phyloP scores from a whole-genome alignment of 768 basidiomycete genomes.

The Tulasnella sp. region DNA sequence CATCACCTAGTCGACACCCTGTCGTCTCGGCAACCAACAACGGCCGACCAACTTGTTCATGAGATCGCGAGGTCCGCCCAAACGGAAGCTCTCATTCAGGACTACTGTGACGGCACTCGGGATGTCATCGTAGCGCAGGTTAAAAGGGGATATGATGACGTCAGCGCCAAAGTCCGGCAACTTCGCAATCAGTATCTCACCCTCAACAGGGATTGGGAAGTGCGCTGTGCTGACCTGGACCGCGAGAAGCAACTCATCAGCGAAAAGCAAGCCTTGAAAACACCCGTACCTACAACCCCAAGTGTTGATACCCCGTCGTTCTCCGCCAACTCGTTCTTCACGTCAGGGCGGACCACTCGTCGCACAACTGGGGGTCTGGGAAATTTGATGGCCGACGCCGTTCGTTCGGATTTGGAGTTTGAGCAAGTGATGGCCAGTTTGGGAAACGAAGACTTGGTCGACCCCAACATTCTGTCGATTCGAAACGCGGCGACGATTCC shows the following conservation, averaged over 20 bases:
- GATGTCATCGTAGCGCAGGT: neutral
- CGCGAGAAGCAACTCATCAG: slow-evolving; percentile 44
- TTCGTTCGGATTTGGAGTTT: slow-evolving; percentile 94
- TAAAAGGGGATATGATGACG: neutral
- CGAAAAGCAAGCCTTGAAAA: neutral
- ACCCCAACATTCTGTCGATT: slow-evolving; percentile 84
- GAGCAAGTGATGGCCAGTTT: slow-evolving; percentile 95
- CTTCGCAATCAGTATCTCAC: slow-evolving; percentile 68
- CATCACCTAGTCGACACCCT: neutral
- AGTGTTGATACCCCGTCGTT: slow-evolving; percentile 47
- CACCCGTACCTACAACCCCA: slow-evolving; percentile 39
- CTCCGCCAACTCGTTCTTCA: slow-evolving; percentile 40
- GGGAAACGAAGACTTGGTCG: slow-evolving; percentile 89
- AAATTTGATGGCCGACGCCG: slow-evolving; percentile 66
- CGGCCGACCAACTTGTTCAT: slow-evolving; percentile 26
- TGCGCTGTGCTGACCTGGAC: slow-evolving; percentile 71
- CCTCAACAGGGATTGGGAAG: slow-evolving; percentile 72
- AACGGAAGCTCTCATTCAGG: neutral
- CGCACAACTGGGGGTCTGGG: slow-evolving; percentile 64
- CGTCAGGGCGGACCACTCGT: slow-evolving; percentile 63
- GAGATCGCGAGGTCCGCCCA: slow-evolving; percentile 19
- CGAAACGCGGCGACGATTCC: slow-evolving; percentile 86
- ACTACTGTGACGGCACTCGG: slow-evolving; percentile 10
- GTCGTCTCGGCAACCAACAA: slow-evolving; percentile 24
- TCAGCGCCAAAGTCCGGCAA: slow-evolving; percentile 54